These are phyloP conservation scores for Stropharia rugosoannulata DNA, from an alignment of 768 basidiomycete species.

Conservation along the genomic window DNA sequence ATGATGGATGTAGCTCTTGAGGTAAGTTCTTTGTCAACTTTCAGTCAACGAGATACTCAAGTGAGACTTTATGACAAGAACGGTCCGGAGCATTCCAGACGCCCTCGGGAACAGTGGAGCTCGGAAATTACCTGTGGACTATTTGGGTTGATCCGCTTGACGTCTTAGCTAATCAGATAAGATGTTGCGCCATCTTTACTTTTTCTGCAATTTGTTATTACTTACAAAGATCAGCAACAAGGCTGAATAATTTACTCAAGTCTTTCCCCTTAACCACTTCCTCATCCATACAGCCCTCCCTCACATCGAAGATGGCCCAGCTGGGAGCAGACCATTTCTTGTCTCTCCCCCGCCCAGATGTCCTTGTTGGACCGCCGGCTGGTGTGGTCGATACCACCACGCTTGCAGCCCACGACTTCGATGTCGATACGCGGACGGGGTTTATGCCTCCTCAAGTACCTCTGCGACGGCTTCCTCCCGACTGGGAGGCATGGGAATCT, in stretches of 20 bases:
- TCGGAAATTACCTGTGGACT: too few species aligned
- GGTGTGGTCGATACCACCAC: slow-evolving; percentile 40
- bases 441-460: slow-evolving; percentile 86
- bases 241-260: not conserved
- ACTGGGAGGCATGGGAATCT: slow-evolving; percentile 57
- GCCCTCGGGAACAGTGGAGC: too few species aligned
- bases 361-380: slow-evolving; percentile 20
- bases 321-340: slow-evolving; percentile 25
- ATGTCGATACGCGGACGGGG: slow-evolving; percentile 88
- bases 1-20: too few species aligned
- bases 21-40: too few species aligned
- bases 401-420: slow-evolving; percentile 83
- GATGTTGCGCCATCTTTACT: too few species aligned
- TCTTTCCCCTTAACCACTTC: not conserved
- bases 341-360: slow-evolving; percentile 29
- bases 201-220: too few species aligned
- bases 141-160: too few species aligned
- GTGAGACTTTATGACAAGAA: too few species aligned
- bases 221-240: not conserved
- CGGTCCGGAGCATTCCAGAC: too few species aligned
- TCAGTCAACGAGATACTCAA: too few species aligned
- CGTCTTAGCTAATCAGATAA: too few species aligned
- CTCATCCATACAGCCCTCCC: not conserved
- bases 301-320: not conserved
- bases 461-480: slow-evolving; percentile 55